Conservation (phyloP, 305 asterid genomes). For the Fraxinus baroniana region DNA sequence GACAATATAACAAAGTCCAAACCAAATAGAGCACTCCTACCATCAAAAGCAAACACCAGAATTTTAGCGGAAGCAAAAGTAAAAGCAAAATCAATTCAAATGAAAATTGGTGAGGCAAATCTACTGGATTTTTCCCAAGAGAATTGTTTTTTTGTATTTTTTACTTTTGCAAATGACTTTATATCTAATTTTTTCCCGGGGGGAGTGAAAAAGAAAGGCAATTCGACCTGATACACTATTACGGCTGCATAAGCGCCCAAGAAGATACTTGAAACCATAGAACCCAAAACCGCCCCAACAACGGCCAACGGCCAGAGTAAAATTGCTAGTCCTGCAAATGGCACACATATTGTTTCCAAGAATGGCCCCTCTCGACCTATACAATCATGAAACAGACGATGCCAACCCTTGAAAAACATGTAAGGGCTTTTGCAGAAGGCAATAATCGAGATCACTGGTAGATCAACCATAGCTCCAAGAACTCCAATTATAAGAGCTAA, state of each 20-base stretch:
- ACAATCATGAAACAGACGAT: constrained; percentile 85
- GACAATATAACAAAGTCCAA: constrained; percentile 75
- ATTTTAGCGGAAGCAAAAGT: neutral
- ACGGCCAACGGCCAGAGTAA: constrained; percentile 94
- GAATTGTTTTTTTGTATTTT: neutral
- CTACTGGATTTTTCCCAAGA: neutral
- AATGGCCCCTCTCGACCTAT: constrained; percentile 96
- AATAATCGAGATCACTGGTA: constrained; percentile 53
- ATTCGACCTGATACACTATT: constrained; percentile 72
- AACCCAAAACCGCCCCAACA: constrained; percentile 72
- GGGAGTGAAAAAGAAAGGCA: constrained; percentile 16
- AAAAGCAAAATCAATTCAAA: neutral
- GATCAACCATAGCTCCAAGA: constrained; percentile 58
- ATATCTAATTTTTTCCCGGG: neutral
- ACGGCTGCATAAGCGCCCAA: constrained; percentile 86
- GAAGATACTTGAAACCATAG: constrained; percentile 69
- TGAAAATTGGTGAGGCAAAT: neutral
- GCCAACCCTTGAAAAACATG: constrained; percentile 93
- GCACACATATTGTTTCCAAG: constrained; percentile 93
- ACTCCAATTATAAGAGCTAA: constrained; percentile 59
- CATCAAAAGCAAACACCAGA: constrained; percentile 16
- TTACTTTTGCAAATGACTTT: neutral
- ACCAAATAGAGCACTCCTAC: constrained; percentile 89
- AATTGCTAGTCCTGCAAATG: constrained; percentile 95
- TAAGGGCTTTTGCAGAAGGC: constrained; percentile 72